A percentile compares a stretch with the other conserved stretches of the same genome.
These are phyloP conservation scores for Saposhnikovia divaricata DNA, from an alignment of 129 eudicot species.

Conservation along the genomic window DNA sequence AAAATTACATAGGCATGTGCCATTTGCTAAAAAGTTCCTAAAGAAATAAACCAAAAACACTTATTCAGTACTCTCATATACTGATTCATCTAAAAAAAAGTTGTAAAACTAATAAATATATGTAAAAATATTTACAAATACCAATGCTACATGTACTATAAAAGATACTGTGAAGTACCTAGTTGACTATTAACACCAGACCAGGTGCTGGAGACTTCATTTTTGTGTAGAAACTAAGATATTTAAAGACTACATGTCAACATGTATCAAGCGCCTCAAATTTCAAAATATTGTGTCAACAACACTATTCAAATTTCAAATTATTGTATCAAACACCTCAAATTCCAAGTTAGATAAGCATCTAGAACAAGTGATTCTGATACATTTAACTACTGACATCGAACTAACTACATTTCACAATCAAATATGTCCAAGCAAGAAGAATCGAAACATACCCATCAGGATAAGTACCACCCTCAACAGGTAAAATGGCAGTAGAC, in stretches of 20 bases:
- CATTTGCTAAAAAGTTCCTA: not conserved
- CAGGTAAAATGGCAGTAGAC: constrained; percentile 36
- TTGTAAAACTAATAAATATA: not conserved
- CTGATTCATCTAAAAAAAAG: not conserved
- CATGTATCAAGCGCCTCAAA: not conserved
- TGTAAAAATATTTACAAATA: not conserved
- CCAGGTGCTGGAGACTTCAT: not conserved
- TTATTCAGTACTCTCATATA: not conserved
- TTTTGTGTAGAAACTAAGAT: not conserved
- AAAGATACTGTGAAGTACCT: not conserved
- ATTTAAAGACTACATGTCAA: not conserved
- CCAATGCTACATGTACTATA: not conserved
- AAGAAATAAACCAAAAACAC: not conserved
- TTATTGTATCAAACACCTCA: too few species aligned
- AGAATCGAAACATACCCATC: constrained; percentile 50
- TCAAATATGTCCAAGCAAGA: not conserved
- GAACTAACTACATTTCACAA: not conserved
- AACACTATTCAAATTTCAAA: not conserved
- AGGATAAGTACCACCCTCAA: constrained; percentile 42
- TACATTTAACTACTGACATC: not conserved
- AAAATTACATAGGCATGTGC: not conserved
- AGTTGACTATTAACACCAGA: not conserved
- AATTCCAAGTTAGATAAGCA: not conserved
- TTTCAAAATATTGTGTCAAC: not conserved
- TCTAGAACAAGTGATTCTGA: not conserved